Percentiles rank a stretch among this genome's conserved stretches.
phyloP scores from a whole-genome alignment of 129 eudicot genomes.

The Logfia minima region DNA sequence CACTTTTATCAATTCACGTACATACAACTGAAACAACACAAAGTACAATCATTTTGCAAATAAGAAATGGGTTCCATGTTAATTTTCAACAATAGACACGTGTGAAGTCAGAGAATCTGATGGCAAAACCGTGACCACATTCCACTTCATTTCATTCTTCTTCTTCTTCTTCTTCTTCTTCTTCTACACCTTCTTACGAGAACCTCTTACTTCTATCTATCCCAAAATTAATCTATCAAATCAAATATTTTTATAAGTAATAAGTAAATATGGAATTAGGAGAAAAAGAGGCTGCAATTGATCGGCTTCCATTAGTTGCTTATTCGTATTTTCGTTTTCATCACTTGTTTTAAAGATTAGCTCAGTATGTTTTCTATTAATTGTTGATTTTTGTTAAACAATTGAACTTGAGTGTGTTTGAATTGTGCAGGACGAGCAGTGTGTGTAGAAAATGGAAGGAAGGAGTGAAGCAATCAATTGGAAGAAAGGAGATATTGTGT shows the following conservation, averaged over 20 bases:
- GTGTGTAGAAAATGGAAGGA: constrained; percentile 87
- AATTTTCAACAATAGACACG: constrained; percentile 35
- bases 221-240: background rate
- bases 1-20: constrained; percentile 19
- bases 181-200: constrained; percentile 29
- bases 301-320: constrained; percentile 76
- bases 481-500: constrained; percentile 64
- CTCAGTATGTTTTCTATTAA: constrained; percentile 47
- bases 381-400: background rate
- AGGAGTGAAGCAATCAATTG: constrained; percentile 86
- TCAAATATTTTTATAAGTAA: background rate
- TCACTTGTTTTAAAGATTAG: constrained; percentile 88
- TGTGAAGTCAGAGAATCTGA: constrained; percentile 29
- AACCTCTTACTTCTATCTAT: constrained; percentile 19
- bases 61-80: constrained; percentile 25
- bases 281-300: constrained; percentile 57
- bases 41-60: constrained; percentile 13
- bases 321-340: constrained; percentile 65
- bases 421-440: constrained; percentile 62
- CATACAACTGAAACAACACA: constrained; percentile 11
- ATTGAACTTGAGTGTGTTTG: background rate
- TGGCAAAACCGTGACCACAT: constrained; percentile 40
- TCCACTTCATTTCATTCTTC: background rate
- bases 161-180: too few relatives aligned
- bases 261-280: constrained; percentile 15